Percentiles rank a stretch among this genome's conserved stretches.
These are phyloP conservation scores for Verticillium zaregamsianum DNA, from an alignment of 2,329 filamentous ascomycete species.

Conservation along the genomic window DNA sequence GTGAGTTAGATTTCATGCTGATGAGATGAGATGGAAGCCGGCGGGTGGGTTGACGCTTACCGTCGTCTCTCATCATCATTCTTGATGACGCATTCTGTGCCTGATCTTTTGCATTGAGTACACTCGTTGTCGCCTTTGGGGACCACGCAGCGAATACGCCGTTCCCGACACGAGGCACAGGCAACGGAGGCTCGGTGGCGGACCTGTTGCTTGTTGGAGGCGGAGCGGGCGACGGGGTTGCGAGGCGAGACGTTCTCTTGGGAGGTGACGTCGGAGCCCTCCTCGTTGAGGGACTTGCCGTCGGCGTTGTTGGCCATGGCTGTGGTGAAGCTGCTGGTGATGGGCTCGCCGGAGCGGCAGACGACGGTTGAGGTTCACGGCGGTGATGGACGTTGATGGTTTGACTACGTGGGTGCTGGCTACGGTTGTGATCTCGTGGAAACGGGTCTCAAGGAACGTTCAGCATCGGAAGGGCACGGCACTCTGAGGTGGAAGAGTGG, in stretches of 20 bases:
- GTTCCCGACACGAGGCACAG: conserved; percentile 48
- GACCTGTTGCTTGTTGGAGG: conserved; percentile 28
- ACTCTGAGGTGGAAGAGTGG: background rate
- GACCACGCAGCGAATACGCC: conserved; percentile 46
- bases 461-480: background rate
- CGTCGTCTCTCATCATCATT: conserved; percentile 53
- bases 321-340: background rate
- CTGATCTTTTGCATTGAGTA: conserved; percentile 47
- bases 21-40: background rate
- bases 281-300: conserved; percentile 10
- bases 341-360: background rate
- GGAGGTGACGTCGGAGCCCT: conserved; percentile 19
- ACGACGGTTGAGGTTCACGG: background rate
- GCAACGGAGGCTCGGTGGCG: conserved; percentile 49
- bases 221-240: conserved; percentile 17
- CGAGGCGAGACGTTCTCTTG: conserved; percentile 31
- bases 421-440: background rate
- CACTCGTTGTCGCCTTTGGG: conserved; percentile 46
- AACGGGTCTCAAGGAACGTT: background rate
- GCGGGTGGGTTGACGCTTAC: conserved; percentile 24
- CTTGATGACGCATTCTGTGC: conserved; percentile 49
- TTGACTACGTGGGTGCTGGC: background rate
- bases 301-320: conserved; percentile 7
- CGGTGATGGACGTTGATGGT: background rate
- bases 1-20: conserved; percentile 4